Conservation (phyloP, 441 rosid species). For the Flueggea neowawraea region DNA sequence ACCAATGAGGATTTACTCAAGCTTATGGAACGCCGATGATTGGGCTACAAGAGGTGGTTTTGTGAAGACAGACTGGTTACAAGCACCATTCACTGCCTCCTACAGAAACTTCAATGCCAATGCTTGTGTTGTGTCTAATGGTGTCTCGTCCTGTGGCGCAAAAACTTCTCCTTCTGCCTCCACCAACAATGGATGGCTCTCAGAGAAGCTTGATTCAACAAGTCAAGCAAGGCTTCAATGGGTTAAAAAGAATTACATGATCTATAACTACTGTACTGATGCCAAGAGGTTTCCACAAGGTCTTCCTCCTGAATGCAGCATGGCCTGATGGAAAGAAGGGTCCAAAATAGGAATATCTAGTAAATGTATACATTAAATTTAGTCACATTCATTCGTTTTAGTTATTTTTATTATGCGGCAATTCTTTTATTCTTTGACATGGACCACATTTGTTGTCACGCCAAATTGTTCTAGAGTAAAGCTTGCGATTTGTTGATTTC, state of each 20-base stretch:
- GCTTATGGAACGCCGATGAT: slow-evolving; percentile 43
- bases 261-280: slow-evolving; percentile 31
- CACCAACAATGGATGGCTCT: slow-evolving; percentile 12
- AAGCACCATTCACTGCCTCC: slow-evolving; percentile 40
- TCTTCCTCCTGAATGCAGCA: slow-evolving; percentile 23
- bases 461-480: no score
- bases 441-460: no score
- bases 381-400: no score
- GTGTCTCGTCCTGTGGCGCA: slow-evolving; percentile 17
- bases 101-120: slow-evolving; percentile 34
- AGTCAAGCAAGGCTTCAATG: slow-evolving; percentile 23
- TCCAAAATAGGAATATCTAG: no score
- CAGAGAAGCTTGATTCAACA: slow-evolving; percentile 21
- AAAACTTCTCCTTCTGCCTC: background rate
- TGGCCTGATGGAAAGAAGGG: background rate
- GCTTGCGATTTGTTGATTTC: no score
- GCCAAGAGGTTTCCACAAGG: slow-evolving; percentile 30
- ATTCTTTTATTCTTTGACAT: no score
- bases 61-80: slow-evolving; percentile 36
- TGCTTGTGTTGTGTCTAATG: slow-evolving; percentile 29
- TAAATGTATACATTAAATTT: no score
- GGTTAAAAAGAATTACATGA: slow-evolving; percentile 34
- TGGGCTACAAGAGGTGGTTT: slow-evolving; percentile 40
- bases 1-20: slow-evolving; percentile 52
- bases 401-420: no score